Conservation (phyloP, 2,329 filamentous ascomycete genomes). For the Fusarium palustre region DNA sequence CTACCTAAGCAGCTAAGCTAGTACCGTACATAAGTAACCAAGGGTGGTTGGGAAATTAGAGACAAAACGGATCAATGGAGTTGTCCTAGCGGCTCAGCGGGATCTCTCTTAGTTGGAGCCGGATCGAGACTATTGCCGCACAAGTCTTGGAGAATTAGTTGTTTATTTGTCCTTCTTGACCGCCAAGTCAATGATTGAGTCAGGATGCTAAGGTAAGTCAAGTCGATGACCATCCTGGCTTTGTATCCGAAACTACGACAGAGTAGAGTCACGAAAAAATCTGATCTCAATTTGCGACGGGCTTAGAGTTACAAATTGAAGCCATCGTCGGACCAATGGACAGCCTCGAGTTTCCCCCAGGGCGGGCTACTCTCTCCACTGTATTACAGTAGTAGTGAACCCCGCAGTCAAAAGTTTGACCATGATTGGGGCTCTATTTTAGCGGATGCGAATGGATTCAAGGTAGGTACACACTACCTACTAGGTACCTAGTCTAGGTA, state of each 20-base stretch:
- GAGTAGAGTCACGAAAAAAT: constrained; percentile 1
- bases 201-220: background rate
- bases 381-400: constrained; percentile 27
- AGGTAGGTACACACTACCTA: too few relatives aligned
- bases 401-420: constrained; percentile 44
- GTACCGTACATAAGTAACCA: background rate
- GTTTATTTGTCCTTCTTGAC: constrained; percentile 7
- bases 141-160: constrained; percentile 2
- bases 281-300: background rate
- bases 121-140: constrained; percentile 28
- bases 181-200: constrained; percentile 14
- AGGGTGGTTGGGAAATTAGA: constrained; percentile 24
- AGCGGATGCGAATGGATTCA: constrained; percentile 13
- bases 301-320: constrained; percentile 33
- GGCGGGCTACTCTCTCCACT: constrained; percentile 22
- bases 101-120: constrained; percentile 20
- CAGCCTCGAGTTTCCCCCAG: constrained; percentile 37
- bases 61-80: constrained; percentile 30
- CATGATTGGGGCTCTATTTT: constrained; percentile 15
- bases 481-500: too few relatives aligned
- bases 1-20: constrained; percentile 10
- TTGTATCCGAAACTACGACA: background rate
- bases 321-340: constrained; percentile 45
- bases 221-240: background rate
- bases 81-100: constrained; percentile 36